Percentiles rank a stretch among this genome's conserved stretches.
These are phyloP conservation scores for Obelidium mucronatum DNA, from an alignment of 192 early-diverging fungal species.

Conservation along the genomic window DNA sequence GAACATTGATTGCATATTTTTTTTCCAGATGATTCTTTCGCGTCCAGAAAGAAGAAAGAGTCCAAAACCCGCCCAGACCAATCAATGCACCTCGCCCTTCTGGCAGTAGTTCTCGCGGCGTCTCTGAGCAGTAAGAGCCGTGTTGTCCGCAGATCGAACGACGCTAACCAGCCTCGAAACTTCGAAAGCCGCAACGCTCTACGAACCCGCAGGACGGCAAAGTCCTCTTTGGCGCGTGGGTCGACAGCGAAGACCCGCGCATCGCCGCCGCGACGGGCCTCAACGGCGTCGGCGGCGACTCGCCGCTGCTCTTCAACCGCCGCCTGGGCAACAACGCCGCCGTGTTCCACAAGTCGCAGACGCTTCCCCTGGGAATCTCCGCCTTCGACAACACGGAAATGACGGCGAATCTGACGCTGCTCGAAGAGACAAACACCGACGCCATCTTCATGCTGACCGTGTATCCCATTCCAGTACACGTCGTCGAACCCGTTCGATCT, in stretches of 20 bases:
- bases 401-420: constrained; percentile 23
- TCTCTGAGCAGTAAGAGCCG: too few relatives aligned
- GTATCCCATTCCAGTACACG: constrained; percentile 7
- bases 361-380: constrained; percentile 36
- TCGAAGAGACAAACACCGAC: constrained; percentile 27
- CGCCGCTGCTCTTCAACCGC: constrained; percentile 46
- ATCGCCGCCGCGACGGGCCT: background rate
- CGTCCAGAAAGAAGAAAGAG: too few relatives aligned
- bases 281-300: constrained; percentile 36
- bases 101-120: too few relatives aligned
- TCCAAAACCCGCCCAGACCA: too few relatives aligned
- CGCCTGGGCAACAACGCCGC: constrained; percentile 44
- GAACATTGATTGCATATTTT: too few relatives aligned
- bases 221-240: constrained; percentile 42
- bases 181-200: constrained; percentile 32
- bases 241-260: constrained; percentile 26
- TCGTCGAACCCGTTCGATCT: background rate
- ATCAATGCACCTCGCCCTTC: too few relatives aligned
- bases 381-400: constrained; percentile 18
- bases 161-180: too few relatives aligned
- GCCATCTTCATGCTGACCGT: constrained; percentile 40
- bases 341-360: constrained; percentile 44
- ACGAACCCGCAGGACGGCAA: constrained; percentile 50
- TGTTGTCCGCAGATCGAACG: too few relatives aligned
- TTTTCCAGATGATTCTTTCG: too few relatives aligned